Conservation (phyloP, 495 filamentous ascomycete genomes). For the Xylaria intraflava region DNA sequence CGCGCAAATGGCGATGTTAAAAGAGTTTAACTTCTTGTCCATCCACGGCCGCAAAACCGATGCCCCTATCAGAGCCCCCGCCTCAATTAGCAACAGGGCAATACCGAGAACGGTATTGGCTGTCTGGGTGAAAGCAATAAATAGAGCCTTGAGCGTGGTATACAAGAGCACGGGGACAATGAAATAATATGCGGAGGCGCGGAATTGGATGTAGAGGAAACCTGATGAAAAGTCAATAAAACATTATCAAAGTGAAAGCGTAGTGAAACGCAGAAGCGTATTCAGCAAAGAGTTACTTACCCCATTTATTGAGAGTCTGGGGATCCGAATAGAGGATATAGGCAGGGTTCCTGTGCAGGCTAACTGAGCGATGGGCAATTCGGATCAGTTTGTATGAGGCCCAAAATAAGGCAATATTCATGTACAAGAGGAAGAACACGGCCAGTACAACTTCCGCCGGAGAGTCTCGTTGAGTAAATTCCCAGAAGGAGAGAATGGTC, state of each 20-base stretch:
- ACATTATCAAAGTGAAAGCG: background rate
- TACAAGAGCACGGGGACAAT: constrained; percentile 77
- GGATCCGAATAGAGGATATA: constrained; percentile 97
- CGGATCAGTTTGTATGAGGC: constrained; percentile 83
- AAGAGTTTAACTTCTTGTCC: constrained; percentile 97
- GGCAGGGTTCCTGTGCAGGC: constrained; percentile 90
- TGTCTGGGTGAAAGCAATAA: constrained; percentile 77
- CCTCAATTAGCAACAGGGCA: constrained; percentile 79
- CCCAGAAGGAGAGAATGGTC: constrained; percentile 86
- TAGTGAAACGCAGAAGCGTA: background rate
- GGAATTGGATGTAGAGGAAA: constrained; percentile 96
- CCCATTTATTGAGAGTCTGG: constrained; percentile 91
- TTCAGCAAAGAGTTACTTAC: constrained; percentile 13
- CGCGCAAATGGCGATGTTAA: constrained; percentile 87
- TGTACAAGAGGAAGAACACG: constrained; percentile 78
- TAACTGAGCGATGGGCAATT: constrained; percentile 78
- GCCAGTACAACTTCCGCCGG: constrained; percentile 80
- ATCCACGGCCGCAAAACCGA: constrained; percentile 88
- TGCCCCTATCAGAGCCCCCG: constrained; percentile 67
- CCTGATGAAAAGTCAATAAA: constrained; percentile 27
- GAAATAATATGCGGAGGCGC: constrained; percentile 95
- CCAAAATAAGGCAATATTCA: constrained; percentile 74
- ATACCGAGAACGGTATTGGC: constrained; percentile 73
- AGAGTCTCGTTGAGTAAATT: constrained; percentile 81
- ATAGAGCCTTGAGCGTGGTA: constrained; percentile 78